A percentile compares a stretch with the other conserved stretches of the same genome.
phyloP scores from a whole-genome alignment of 345 rosid species.

The Sonneratia caseolaris region DNA sequence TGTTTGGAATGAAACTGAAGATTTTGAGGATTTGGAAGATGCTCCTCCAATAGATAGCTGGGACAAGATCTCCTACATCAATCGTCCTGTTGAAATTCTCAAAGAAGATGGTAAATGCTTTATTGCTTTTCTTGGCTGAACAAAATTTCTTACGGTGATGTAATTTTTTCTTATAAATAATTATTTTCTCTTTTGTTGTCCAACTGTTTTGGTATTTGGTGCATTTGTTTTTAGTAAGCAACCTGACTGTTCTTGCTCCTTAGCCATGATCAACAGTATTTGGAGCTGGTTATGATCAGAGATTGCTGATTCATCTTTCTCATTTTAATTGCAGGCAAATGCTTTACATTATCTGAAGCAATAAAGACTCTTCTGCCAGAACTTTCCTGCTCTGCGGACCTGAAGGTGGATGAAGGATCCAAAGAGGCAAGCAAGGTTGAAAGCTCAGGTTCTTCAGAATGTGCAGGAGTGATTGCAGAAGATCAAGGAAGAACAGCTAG shows the following conservation, averaged over 20 bases:
- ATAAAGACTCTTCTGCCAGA: slow-evolving; percentile 55
- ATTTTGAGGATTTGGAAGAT: slow-evolving; percentile 66
- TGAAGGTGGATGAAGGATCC: slow-evolving; percentile 14
- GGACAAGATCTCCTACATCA: slow-evolving; percentile 74
- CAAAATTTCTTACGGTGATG: not conserved
- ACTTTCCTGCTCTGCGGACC: slow-evolving; percentile 17
- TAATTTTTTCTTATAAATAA: not conserved
- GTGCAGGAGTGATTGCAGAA: slow-evolving; percentile 12
- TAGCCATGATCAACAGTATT: not conserved
- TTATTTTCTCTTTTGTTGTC: not conserved
- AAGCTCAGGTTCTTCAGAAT: slow-evolving; percentile 17
- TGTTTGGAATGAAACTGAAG: slow-evolving; percentile 37
- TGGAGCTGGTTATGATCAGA: not conserved
- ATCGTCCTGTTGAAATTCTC: slow-evolving; percentile 60
- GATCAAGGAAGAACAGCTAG: slow-evolving; percentile 16
- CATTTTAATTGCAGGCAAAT: slow-evolving; percentile 42
- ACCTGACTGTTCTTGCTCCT: not conserved
- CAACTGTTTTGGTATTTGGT: not conserved
- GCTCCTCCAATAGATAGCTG: slow-evolving; percentile 51
- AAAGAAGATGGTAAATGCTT: slow-evolving; percentile 54
- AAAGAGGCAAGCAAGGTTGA: slow-evolving; percentile 21
- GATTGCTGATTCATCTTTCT: not conserved
- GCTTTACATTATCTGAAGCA: slow-evolving; percentile 53
- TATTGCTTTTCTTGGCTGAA: not conserved
- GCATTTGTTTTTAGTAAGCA: not conserved